A percentile compares a stretch with the other conserved stretches of the same genome.
Conservation (phyloP, 352 stramenopile genomes). For the Ophiocytium majus region DNA sequence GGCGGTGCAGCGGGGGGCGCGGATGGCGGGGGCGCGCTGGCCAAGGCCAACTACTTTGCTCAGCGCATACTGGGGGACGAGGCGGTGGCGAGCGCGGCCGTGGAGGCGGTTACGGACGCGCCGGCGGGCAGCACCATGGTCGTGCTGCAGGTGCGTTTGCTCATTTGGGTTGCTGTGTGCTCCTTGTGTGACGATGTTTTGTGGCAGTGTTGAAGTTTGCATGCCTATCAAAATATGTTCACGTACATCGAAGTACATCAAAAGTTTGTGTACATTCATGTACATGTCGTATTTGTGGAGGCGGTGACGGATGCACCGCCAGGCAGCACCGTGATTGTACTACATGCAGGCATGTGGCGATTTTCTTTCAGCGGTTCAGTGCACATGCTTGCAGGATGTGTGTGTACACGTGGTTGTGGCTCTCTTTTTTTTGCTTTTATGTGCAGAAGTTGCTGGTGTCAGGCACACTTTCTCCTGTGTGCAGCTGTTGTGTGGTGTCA, state of each 20-base stretch:
- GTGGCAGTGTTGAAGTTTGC: background rate
- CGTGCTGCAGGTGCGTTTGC: slow-evolving; percentile 30
- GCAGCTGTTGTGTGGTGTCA: too few relatives aligned
- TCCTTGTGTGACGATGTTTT: too few relatives aligned
- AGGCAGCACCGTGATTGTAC: slow-evolving; percentile 24
- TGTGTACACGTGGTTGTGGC: too few relatives aligned
- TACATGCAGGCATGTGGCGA: slow-evolving; percentile 20
- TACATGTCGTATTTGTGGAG: slow-evolving; percentile 25
- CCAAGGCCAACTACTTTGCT: slow-evolving; percentile 46
- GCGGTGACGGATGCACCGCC: background rate
- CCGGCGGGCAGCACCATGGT: slow-evolving; percentile 18
- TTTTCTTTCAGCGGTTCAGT: too few relatives aligned
- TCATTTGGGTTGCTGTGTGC: background rate
- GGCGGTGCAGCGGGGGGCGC: too few relatives aligned
- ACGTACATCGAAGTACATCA: background rate
- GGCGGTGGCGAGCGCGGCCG: slow-evolving; percentile 21
- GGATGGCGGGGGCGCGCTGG: slow-evolving; percentile 25
- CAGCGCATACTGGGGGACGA: slow-evolving; percentile 41
- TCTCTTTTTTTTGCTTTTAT: too few relatives aligned
- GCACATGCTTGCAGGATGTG: too few relatives aligned
- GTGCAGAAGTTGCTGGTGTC: too few relatives aligned
- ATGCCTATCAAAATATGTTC: background rate
- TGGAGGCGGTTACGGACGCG: background rate
- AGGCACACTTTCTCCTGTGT: too few relatives aligned
- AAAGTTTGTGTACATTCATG: background rate